Percentiles rank a stretch among this genome's conserved stretches.
These are phyloP conservation scores for Hibiscus tridactylites DNA, from an alignment of 345 rosid species.

Conservation along the genomic window DNA sequence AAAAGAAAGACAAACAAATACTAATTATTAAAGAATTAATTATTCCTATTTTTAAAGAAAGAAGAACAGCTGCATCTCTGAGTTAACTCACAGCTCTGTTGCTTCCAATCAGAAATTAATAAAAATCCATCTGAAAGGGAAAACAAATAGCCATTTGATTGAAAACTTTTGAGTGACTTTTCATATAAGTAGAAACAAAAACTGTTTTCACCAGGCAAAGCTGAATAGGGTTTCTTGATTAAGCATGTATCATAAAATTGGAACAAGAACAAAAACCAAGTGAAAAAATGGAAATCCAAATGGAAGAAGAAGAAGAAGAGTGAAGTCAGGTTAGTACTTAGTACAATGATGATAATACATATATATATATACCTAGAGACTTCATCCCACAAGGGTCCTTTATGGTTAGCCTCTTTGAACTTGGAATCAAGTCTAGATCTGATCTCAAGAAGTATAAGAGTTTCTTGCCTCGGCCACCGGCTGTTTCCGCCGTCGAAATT, in stretches of 20 bases:
- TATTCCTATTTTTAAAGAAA: background rate
- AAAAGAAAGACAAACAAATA: background rate
- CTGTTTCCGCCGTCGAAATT: conserved; percentile 20
- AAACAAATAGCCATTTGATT: background rate
- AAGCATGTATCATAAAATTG: background rate
- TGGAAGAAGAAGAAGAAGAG: background rate
- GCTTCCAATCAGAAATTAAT: background rate
- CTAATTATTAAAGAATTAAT: conserved; percentile 2
- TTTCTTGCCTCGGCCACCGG: conserved; percentile 75
- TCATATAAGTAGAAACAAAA: background rate
- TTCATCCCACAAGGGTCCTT: conserved; percentile 65
- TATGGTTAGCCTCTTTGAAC: conserved; percentile 67
- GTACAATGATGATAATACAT: background rate
- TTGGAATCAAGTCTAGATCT: conserved; percentile 66
- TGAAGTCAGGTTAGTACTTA: background rate
- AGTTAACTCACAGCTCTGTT: conserved; percentile 3
- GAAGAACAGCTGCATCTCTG: background rate
- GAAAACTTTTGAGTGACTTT: background rate
- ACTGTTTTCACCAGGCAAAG: background rate
- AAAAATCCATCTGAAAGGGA: background rate
- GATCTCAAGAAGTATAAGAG: conserved; percentile 73
- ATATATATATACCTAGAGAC: conserved; percentile 41
- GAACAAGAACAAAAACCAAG: too few species aligned
- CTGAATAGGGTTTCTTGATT: background rate
- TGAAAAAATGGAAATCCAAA: background rate